Evolutionary conservation across 2,329 filamentous ascomycete genomes (phyloP), one percentile per base, ranked within the genome.

Genomic region (Chaetoscypha palmicola): DNA sequence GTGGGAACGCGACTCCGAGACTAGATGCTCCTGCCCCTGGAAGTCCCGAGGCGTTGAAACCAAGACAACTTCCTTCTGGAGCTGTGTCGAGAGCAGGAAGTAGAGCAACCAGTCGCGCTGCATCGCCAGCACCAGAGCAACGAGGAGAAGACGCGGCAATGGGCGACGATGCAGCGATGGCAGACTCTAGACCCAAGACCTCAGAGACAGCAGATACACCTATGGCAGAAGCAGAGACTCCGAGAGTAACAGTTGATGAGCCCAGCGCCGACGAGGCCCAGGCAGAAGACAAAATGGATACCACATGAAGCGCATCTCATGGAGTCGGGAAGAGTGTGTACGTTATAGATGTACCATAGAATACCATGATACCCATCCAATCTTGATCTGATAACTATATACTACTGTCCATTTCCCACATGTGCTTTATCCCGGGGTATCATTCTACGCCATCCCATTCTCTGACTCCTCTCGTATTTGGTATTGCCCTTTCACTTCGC

Each of bases 221-320:
- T 5, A 60, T 60, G 56, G 53, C 36, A 12, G 58, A 62, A 16
- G 52, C 16, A 11, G 71, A 70, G 44, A 68, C 68, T 12, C 70
- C 71, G 24, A 65, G 62, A 49, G 72, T 75, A 40, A 68, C 65
- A 16, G 65, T 79, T 38, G 71, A 77, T 46, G 66, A 68, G 17
- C 68, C 72, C 12, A 35, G 31, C n/a, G 37, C 28, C 2, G 66
- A 68, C 32, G 66, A 61, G 28, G 61, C 58, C 22, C 70, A 65
- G 5, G 46, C 48, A 32, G 59, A 54, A 41, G 79, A 83, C 52
- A 75, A 69, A 57, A 88, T 87, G 83, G 83, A 87, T 67, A 86
- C 68, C 35, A 69, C 68, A 11, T 68, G 60, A 54, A 17, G 17
- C 11, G 14, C 4, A 41, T 23, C 9, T 20, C 24, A 32, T 10